Percentiles rank a stretch among this genome's conserved stretches.
Conservation (phyloP, 768 basidiomycete species). For the Epithele typhae region DNA sequence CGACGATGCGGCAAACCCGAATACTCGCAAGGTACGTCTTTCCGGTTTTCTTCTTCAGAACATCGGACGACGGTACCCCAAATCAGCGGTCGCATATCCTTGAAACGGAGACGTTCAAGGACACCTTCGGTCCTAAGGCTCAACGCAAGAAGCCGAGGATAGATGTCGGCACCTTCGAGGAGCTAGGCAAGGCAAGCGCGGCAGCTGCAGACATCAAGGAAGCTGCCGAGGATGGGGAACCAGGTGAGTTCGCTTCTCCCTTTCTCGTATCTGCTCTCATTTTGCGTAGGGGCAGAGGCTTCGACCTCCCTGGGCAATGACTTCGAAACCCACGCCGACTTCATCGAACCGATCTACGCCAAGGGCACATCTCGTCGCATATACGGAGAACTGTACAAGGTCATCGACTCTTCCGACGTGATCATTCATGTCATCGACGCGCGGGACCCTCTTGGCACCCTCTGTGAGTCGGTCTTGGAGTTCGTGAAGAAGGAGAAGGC, state of each 20-base stretch:
- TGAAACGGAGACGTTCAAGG: constrained; percentile 90
- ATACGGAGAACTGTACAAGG: constrained; percentile 98
- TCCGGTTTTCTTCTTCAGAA: neutral
- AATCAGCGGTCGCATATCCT: constrained; percentile 84
- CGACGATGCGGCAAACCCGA: constrained; percentile 83
- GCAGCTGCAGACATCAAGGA: constrained; percentile 46
- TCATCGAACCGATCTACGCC: constrained; percentile 86
- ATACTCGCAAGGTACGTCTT: constrained; percentile 61
- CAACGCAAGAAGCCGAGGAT: constrained; percentile 88
- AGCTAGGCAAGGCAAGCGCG: constrained; percentile 66
- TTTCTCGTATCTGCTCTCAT: neutral
- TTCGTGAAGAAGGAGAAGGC: constrained; percentile 94
- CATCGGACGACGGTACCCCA: neutral
- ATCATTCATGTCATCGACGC: constrained; percentile 95
- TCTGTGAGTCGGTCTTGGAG: constrained; percentile 91
- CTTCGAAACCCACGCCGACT: constrained; percentile 67
- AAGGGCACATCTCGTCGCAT: constrained; percentile 96
- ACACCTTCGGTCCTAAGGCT: constrained; percentile 95
- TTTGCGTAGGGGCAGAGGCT: constrained; percentile 39
- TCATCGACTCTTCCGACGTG: constrained; percentile 97
- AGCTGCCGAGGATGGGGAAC: constrained; percentile 30
- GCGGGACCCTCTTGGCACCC: constrained; percentile 90
- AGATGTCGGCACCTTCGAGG: constrained; percentile 89
- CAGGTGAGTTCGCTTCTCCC: constrained; percentile 34
- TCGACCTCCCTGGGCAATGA: constrained; percentile 39